Evolutionary conservation across 805 yeast species (phyloP).

Genomic region (Spathaspora sp.): DNA sequence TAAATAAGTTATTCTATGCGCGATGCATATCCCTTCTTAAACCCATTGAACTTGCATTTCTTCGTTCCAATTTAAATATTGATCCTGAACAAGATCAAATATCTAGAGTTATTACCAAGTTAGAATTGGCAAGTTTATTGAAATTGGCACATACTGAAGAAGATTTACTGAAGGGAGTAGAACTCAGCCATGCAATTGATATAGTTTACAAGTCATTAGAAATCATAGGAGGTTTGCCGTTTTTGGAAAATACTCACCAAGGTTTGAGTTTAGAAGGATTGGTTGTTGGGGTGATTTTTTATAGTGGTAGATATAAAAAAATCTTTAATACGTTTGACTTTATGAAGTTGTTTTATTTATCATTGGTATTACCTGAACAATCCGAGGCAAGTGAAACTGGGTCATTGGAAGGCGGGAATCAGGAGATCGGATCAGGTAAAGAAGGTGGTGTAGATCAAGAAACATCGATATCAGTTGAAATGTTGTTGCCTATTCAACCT

Average conservation of each 20-base stretch:
- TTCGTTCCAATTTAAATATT: constrained; percentile 10
- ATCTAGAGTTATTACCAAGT: neutral
- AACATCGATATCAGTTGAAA: constrained; percentile 12
- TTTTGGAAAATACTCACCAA: constrained; percentile 25
- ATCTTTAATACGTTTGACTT: constrained; percentile 38
- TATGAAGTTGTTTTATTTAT: constrained; percentile 44
- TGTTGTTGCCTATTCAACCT: constrained; percentile 6
- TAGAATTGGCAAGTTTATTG: constrained; percentile 20
- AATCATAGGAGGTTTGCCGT: constrained; percentile 49
- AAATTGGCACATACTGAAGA: constrained; percentile 12
- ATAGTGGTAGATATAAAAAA: constrained; percentile 38
- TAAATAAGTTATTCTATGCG: constrained; percentile 16
- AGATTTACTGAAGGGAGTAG: neutral
- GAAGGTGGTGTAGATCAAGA: neutral
- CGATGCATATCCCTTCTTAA: constrained; percentile 14
- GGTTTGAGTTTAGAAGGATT: constrained; percentile 39
- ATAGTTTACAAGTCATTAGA: constrained; percentile 38
- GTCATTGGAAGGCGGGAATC: too few relatives aligned
- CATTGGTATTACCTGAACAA: constrained; percentile 22
- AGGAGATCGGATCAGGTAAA: neutral
- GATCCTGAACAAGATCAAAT: constrained; percentile 6
- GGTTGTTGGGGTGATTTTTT: constrained; percentile 28
- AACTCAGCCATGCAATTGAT: constrained; percentile 5
- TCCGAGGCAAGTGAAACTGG: neutral
- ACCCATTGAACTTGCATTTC: constrained; percentile 18